These are phyloP conservation scores for Eutypella sp. DNA, from an alignment of 2,329 filamentous ascomycete species.

Conservation along the genomic window DNA sequence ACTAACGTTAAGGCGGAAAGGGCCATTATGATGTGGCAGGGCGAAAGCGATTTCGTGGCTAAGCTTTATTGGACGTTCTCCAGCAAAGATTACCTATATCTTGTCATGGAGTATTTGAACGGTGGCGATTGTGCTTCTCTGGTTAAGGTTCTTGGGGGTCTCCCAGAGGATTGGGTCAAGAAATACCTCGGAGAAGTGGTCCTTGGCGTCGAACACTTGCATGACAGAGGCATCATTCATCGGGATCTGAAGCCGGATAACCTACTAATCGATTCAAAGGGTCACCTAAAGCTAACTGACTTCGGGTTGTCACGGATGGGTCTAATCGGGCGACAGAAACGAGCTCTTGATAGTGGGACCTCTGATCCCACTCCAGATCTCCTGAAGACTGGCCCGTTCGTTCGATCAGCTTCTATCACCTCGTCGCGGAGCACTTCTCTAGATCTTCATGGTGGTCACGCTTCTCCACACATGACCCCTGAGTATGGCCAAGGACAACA, in stretches of 20 bases:
- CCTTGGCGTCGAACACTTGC: slow-evolving; percentile 92
- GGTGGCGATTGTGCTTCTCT: slow-evolving; percentile 95
- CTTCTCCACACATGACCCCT: slow-evolving; percentile 84
- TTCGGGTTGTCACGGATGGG: slow-evolving; percentile 98
- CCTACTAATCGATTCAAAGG: slow-evolving; percentile 91
- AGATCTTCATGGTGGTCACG: slow-evolving; percentile 67
- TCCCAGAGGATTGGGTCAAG: slow-evolving; percentile 96
- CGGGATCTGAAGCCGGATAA: slow-evolving; percentile 97
- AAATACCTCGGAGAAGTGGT: slow-evolving; percentile 97
- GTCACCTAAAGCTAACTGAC: slow-evolving; percentile 93
- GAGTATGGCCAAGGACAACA: slow-evolving; percentile 74
- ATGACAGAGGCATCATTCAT: slow-evolving; percentile 91
- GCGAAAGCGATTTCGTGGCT: slow-evolving; percentile 96
- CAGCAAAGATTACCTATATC: slow-evolving; percentile 96
- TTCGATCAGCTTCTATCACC: slow-evolving; percentile 74
- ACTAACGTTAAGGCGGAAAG: slow-evolving; percentile 98
- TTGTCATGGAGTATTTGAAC: slow-evolving; percentile 99
- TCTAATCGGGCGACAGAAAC: slow-evolving; percentile 90
- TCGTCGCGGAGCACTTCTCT: slow-evolving; percentile 93
- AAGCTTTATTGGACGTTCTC: slow-evolving; percentile 99
- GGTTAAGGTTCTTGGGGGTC: slow-evolving; percentile 86
- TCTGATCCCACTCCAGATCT: slow-evolving; percentile 87
- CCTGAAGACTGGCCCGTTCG: slow-evolving; percentile 87
- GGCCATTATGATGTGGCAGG: slow-evolving; percentile 99
- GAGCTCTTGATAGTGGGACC: slow-evolving; percentile 71